Evolutionary conservation across 169 alveolate genomes (phyloP), one percentile per base, ranked within the genome.

Genomic region (Plasmodium billcollinsi): DNA sequence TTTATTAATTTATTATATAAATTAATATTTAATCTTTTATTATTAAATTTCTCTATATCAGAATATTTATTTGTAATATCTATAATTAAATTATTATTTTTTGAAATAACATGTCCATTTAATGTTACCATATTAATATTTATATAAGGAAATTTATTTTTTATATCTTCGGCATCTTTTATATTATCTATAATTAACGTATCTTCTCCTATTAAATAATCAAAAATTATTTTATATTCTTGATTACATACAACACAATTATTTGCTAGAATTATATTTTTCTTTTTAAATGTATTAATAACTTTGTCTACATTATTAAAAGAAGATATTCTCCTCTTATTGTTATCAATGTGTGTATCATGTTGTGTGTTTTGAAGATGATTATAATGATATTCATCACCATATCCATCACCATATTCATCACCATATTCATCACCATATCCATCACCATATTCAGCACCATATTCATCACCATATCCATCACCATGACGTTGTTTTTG

Each of bases 201-300:
- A 58, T 78, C 56, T 29, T 29, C 58, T 2, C 90, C 90, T n/a
- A 78, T 67, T 15, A 78, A 66, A 7, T 78, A 66, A 45, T 78
- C 90, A 18, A 78, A 78, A 3, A 78, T 3, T 0, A 67, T n/a
- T 15, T 78, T 78, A 20, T 52, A 78, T 18, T 67, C 56, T 33
- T 65, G 73, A 24, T 78, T 73, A 39, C 90, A 78, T 20, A 78
- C 78, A n/a, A 78, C 20, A 33, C 90, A 78, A 24, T 78, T 78
- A 50, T 67, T 78, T 45, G 90, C 90, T 14, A 78, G 15, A 8
- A 78, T 62, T 24, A 78, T 67, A 50, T 78, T 78, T 18, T 67
- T 78, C 61, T 78, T 78, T 29, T 67, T 65, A 49, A 78, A 78
- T 2, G 39, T 14, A 11, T 78, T 78, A 24, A 78, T 78, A 15